Evolutionary conservation across 345 rosid genomes (phyloP).

Genomic region (Pistacia vera): DNA sequence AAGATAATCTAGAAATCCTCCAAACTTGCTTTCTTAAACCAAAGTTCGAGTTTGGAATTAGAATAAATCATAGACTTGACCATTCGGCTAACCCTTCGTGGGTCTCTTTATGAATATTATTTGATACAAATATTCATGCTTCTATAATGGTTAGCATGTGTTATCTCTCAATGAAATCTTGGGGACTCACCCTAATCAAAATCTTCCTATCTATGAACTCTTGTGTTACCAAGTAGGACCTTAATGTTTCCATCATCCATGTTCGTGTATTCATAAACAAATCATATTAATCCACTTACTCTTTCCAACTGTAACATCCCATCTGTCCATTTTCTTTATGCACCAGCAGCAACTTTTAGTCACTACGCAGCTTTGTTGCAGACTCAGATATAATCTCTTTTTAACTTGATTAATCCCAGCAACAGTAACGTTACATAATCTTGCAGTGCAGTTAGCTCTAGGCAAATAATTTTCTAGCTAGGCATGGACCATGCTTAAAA

Average conservation of each 20-base stretch:
- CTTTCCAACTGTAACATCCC: constrained; percentile 46
- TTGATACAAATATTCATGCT: constrained; percentile 21
- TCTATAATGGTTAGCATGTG: constrained; percentile 41
- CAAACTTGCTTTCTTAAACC: no score
- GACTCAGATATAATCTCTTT: no score
- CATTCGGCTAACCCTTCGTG: no score
- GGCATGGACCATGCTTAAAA: constrained; percentile 15
- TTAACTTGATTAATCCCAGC: constrained; percentile 13
- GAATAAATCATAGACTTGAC: no score
- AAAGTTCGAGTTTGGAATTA: no score
- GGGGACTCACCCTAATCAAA: constrained; percentile 21
- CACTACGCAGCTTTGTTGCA: no score
- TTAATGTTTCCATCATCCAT: constrained; percentile 14
- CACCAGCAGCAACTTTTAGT: constrained; percentile 1
- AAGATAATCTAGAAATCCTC: no score
- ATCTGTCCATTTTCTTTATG: constrained; percentile 22
- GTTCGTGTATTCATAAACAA: constrained; percentile 11
- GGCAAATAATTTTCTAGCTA: background rate
- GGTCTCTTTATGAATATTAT: no score
- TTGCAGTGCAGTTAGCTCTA: no score
- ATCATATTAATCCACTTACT: background rate
- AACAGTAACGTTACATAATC: constrained; percentile 19
- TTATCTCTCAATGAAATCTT: constrained; percentile 19
- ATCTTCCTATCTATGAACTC: constrained; percentile 25
- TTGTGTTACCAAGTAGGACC: constrained; percentile 29